Base-by-base conservation (phyloP, 495 filamentous ascomycete genomes). In the Beverwykella pulmonaria region DNA sequence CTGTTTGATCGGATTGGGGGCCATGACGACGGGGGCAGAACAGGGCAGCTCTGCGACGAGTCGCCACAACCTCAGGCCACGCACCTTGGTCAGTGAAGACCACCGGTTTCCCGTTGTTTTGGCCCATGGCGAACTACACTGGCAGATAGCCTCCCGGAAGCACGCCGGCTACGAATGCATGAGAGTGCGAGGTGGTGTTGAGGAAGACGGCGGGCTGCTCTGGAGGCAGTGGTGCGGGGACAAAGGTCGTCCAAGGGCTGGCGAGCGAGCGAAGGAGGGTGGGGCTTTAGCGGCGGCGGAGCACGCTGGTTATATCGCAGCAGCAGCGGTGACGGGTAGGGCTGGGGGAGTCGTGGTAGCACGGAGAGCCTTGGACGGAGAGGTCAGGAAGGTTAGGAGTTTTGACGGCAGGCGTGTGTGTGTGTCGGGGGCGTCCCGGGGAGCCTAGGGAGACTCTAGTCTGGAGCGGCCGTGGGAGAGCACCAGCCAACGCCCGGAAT, bases 91-190 rank as follows among this genome's bases (percentile, higher is more conserved):
- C 92, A 76, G 89, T 90, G 80, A 92, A 89, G 73, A 90, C 87
- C 79, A 97, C 86, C 75, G 89, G 92, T 77, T 97, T 97, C 75
- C 94, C 94, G 75, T 91, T 92, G 72, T 85, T 87, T 77, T 98
- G 97, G 74, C 94, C 94, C 94, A 98, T 98, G 73, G 63, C 47
- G 22, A 8, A 49, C 23, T 7, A 26, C 54, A 59, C 62, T 59
- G 63, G 64, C 58, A 19, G 44, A 32, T 61, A 41, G 56, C 61
- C 61, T 54, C 62, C 48, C 12, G 32, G 25, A 34, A 36, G 30
- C 10, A 22, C 50, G 30, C 12, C 29, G 8, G 26, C 53, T 62
- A 67, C 32, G 63, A 53, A 67, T 59, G 59, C 68, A 67, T 71
- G 22, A 59, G 59, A 15, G 53, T 30, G 50, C 53, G 62, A 6